Base-by-base conservation (phyloP, 1,139 yeast genomes). In the Debaryomyces subglobosus region DNA sequence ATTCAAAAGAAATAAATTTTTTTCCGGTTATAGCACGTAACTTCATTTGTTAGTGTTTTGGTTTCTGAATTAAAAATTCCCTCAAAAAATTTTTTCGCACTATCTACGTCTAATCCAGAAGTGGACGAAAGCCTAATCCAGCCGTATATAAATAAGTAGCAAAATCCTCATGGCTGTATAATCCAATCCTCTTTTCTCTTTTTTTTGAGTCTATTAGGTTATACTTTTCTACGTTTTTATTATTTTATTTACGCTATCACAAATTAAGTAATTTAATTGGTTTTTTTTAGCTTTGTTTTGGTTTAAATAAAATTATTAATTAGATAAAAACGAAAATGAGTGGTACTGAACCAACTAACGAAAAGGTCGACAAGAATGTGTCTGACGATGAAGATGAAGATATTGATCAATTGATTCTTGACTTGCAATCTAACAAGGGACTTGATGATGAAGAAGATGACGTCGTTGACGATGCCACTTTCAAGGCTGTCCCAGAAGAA, bases 351-450 rank as follows among this genome's bases (percentile, higher is more conserved):
- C 81, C 81, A 58, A 74, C 79, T 55, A 68, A 65, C 61, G 81
- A 75, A 63, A 75, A 75, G 65, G 73, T 72, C 59, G 73, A 63
- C 57, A 72, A 73, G 63, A 74, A 69, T 57, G 81, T 72, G 56
- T 81, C 81, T 49, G 86, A 79, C 51, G 89, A 83, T 55, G 89
- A 84, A 64, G 92, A 86, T 53, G 94, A 85, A 57, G 96, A 88
- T 68, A 89, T 90, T 65, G 96, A 89, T 69, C 94, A 89, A 71
- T 84, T 91, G 72, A 88, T 91, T 63, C 80, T 84, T 59, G 97
- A 91, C 63, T 81, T 91, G 66, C 97, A 91, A 77, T 90, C 97
- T 59, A 82, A 89, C 71, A 82, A 79, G 55, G 88, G 80, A 56
- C 68, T 51, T 39, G 73, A 60, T 5, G 79, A 65, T 23, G 82